phyloP scores from a whole-genome alignment of 2,329 filamentous ascomycete species.

The Penicillium sclerotigenum region DNA sequence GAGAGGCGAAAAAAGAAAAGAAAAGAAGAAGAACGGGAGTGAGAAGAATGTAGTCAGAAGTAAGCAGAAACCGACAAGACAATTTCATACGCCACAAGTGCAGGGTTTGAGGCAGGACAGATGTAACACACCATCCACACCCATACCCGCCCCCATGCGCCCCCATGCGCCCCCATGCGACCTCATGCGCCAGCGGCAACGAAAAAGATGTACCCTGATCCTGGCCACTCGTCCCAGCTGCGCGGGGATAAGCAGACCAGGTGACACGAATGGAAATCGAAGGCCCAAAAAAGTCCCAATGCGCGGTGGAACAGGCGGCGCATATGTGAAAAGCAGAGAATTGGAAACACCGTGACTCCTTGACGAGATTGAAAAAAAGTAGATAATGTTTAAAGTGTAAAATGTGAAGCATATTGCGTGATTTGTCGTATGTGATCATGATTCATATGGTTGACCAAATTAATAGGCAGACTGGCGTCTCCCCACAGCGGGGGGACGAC shows the following conservation, averaged over 20 bases:
- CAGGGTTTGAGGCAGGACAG: constrained; percentile 1
- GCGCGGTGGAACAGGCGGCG: constrained; percentile 5
- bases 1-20: background rate
- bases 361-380: background rate
- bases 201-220: constrained; percentile 6
- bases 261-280: constrained; percentile 12
- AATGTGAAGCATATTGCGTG: background rate
- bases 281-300: constrained; percentile 10
- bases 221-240: background rate
- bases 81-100: constrained; percentile 14
- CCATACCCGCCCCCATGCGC: constrained; percentile 10
- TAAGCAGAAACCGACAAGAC: background rate
- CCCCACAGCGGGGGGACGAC: constrained; percentile 14
- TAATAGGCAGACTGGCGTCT: constrained; percentile 30
- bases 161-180: constrained; percentile 17
- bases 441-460: constrained; percentile 7
- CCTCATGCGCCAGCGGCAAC: constrained; percentile 12
- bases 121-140: constrained; percentile 6
- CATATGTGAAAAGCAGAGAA: constrained; percentile 7
- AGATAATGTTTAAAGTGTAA: background rate
- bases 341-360: constrained; percentile 1
- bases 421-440: background rate
- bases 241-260: background rate
- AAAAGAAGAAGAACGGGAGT: background rate
- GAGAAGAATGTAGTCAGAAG: background rate